phyloP scores from a whole-genome alignment of 306 rosid species.

The Styphnolobium japonicum region DNA sequence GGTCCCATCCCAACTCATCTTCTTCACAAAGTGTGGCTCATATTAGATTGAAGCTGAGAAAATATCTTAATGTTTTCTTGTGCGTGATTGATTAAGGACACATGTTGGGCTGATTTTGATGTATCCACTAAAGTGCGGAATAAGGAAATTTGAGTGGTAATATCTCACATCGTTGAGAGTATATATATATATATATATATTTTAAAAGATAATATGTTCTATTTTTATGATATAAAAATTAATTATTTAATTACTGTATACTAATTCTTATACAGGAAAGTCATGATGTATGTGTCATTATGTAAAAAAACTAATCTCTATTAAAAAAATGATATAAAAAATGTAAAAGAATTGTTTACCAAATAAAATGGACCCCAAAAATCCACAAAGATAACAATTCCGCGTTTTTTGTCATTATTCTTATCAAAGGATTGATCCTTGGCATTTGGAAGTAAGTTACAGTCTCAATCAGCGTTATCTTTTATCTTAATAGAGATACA shows the following conservation, averaged over 20 bases:
- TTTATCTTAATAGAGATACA: neutral
- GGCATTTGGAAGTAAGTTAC: no score
- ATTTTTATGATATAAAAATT: no score
- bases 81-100: slow-evolving; percentile 25
- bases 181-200: no score
- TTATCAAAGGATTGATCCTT: no score
- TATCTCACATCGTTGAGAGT: neutral
- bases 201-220: no score
- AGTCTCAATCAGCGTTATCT: no score
- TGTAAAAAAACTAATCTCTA: neutral
- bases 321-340: neutral
- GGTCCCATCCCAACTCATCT: slow-evolving; percentile 58
- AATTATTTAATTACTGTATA: no score
- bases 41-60: slow-evolving; percentile 38
- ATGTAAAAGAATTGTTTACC: neutral
- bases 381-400: neutral
- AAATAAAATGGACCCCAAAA: neutral
- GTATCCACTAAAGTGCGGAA: neutral
- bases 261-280: no score
- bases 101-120: slow-evolving; percentile 10
- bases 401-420: slow-evolving; percentile 27
- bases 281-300: neutral
- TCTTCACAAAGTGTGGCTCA: slow-evolving; percentile 54
- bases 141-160: neutral
- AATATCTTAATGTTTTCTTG: slow-evolving; percentile 50